A percentile compares a stretch with the other conserved stretches of the same genome.
Evolutionary conservation across 176 grass and related monocot genomes (phyloP).

Genomic region (Bromus sterilis): DNA sequence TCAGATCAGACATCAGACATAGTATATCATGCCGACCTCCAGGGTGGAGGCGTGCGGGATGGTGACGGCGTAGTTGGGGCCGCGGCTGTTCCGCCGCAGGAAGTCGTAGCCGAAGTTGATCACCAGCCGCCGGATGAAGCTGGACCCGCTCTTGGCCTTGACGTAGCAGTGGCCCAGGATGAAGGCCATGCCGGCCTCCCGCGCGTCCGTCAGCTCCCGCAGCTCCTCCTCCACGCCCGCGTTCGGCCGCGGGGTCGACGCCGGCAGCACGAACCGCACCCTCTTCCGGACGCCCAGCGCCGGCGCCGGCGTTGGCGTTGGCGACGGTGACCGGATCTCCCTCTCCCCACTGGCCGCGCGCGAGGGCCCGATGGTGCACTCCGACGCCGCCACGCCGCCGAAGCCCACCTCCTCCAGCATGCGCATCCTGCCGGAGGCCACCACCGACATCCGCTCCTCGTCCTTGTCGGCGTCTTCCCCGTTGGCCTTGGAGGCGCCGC

Average conservation of each 20-base stretch:
- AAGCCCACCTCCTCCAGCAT: conserved; percentile 44
- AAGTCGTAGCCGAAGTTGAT: conserved; percentile 90
- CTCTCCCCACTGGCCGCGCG: background rate
- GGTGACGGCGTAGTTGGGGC: conserved; percentile 63
- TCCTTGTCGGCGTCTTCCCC: conserved; percentile 36
- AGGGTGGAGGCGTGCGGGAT: conserved; percentile 82
- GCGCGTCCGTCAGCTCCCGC: conserved; percentile 68
- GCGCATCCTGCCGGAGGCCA: conserved; percentile 63
- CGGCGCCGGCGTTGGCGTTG: background rate
- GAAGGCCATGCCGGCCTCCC: conserved; percentile 95
- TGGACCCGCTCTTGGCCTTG: conserved; percentile 79
- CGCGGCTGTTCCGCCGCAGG: conserved; percentile 79
- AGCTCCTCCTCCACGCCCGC: conserved; percentile 68
- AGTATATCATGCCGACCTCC: conserved; percentile 92
- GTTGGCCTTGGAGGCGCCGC: conserved; percentile 17
- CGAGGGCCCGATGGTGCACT: conserved; percentile 29
- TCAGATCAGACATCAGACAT: conserved; percentile 42
- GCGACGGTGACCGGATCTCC: conserved; percentile 38
- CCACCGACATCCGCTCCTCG: conserved; percentile 65
- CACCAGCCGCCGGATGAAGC: conserved; percentile 62
- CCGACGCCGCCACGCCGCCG: background rate
- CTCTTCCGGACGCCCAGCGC: conserved; percentile 42
- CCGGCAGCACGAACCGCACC: conserved; percentile 77
- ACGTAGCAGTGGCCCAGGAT: conserved; percentile 81
- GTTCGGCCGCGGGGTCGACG: conserved; percentile 51